Conservation (phyloP, 345 rosid species). For the Arabidopsis suecica region DNA sequence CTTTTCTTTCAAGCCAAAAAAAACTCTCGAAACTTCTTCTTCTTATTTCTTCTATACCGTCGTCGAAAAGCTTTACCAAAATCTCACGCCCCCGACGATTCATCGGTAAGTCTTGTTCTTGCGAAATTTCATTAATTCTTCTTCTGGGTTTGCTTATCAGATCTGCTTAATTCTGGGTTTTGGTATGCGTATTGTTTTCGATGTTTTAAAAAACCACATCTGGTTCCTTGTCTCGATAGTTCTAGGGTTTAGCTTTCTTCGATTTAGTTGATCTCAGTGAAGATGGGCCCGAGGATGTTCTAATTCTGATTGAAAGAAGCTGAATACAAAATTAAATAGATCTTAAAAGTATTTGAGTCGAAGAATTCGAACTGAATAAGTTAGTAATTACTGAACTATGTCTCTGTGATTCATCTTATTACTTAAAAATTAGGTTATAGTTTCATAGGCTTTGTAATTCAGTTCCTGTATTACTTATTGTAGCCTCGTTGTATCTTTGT, state of each 20-base stretch:
- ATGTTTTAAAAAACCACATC: slow-evolving; percentile 15
- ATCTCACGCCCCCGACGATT: slow-evolving; percentile 20
- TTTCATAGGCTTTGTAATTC: neutral
- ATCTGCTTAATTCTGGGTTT: slow-evolving; percentile 27
- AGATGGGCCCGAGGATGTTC: neutral
- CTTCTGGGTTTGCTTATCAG: slow-evolving; percentile 13
- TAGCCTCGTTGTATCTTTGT: slow-evolving; percentile 11
- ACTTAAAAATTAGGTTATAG: neutral
- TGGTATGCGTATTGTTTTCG: neutral
- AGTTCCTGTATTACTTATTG: neutral
- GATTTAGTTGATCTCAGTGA: slow-evolving; percentile 18
- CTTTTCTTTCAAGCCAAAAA: slow-evolving; percentile 37
- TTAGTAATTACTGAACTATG: neutral
- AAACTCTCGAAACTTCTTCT: neutral
- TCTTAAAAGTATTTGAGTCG: slow-evolving; percentile 15
- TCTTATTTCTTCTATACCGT: neutral
- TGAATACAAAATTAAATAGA: slow-evolving; percentile 1
- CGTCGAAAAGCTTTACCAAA: slow-evolving; percentile 26
- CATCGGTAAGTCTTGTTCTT: slow-evolving; percentile 14
- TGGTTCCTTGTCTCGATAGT: slow-evolving; percentile 13
- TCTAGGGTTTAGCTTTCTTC: slow-evolving; percentile 31
- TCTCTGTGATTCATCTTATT: slow-evolving; percentile 25
- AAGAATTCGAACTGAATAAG: neutral
- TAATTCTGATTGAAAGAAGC: neutral
- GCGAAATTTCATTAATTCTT: neutral